These are phyloP conservation scores for Collybia mongolica DNA, from an alignment of 768 basidiomycete species.

Conservation along the genomic window DNA sequence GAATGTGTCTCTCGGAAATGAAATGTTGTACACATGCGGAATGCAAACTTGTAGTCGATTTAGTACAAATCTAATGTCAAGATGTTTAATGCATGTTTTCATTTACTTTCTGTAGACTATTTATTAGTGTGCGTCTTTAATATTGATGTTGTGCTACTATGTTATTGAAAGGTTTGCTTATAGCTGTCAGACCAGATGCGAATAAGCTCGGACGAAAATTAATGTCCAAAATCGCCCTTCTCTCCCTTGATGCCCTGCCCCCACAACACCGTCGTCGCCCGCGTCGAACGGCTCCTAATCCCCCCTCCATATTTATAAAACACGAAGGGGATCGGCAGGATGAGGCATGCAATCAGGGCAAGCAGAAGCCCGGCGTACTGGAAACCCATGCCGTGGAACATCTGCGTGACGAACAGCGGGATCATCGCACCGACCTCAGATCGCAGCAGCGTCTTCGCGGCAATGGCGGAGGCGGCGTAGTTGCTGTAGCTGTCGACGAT, in stretches of 20 bases:
- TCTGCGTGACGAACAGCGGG: slow-evolving; percentile 38
- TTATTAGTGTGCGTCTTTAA: too few relatives aligned
- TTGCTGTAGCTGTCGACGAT: slow-evolving; percentile 41
- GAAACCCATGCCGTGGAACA: slow-evolving; percentile 40
- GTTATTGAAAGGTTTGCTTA: too few relatives aligned
- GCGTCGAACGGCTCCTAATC: slow-evolving; percentile 31
- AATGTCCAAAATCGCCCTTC: slow-evolving; percentile 1
- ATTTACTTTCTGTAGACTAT: too few relatives aligned
- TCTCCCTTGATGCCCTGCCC: slow-evolving; percentile 10
- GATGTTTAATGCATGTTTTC: too few relatives aligned
- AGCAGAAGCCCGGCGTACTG: slow-evolving; percentile 37
- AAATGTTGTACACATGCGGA: too few relatives aligned
- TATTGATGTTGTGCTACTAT: too few relatives aligned
- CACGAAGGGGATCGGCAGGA: slow-evolving; percentile 39
- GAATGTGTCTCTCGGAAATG: too few relatives aligned
- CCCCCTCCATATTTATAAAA: slow-evolving; percentile 38
- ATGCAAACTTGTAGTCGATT: too few relatives aligned
- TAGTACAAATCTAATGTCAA: too few relatives aligned
- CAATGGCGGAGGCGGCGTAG: slow-evolving; percentile 44
- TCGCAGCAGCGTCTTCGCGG: slow-evolving; percentile 41
- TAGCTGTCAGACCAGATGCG: too few relatives aligned
- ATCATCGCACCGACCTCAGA: slow-evolving; percentile 34
- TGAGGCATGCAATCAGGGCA: slow-evolving; percentile 28
- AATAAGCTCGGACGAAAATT: not conserved
- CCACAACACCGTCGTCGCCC: slow-evolving; percentile 7